These are phyloP conservation scores for Lentinula aciculospora DNA, from an alignment of 768 basidiomycete genomes.

Conservation along the genomic window DNA sequence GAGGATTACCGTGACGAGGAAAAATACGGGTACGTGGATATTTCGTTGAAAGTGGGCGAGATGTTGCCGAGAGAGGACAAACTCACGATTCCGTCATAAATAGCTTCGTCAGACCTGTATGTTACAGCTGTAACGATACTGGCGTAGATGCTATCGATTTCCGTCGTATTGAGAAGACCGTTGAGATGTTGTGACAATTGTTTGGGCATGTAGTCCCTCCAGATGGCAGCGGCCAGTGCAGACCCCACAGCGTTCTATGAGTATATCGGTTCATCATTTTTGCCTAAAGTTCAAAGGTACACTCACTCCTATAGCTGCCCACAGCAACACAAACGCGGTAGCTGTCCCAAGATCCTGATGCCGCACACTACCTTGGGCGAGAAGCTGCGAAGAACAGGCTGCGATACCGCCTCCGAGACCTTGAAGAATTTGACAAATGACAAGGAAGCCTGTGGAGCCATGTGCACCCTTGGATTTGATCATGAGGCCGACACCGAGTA, in stretches of 20 bases:
- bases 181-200: constrained; percentile 39
- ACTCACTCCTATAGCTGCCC: constrained; percentile 41
- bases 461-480: constrained; percentile 41
- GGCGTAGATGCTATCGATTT: constrained; percentile 30
- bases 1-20: too few relatives aligned
- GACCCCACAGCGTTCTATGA: neutral
- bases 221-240: constrained; percentile 33
- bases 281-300: constrained; percentile 19
- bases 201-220: constrained; percentile 43
- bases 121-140: constrained; percentile 35
- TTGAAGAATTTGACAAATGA: constrained; percentile 46
- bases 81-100: constrained; percentile 33
- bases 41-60: too few relatives aligned
- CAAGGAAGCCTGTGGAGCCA: constrained; percentile 28
- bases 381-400: constrained; percentile 32
- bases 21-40: too few relatives aligned
- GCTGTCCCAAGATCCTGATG: constrained; percentile 46
- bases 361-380: constrained; percentile 40
- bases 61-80: neutral
- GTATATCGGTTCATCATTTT: too few relatives aligned
- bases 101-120: constrained; percentile 32
- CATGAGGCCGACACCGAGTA: constrained; percentile 44
- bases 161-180: constrained; percentile 22
- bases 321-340: constrained; percentile 38
- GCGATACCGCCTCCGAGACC: constrained; percentile 52